Evolutionary conservation across 2,329 filamentous ascomycete species (phyloP).

Genomic region (Dactylellina drechsleri): DNA sequence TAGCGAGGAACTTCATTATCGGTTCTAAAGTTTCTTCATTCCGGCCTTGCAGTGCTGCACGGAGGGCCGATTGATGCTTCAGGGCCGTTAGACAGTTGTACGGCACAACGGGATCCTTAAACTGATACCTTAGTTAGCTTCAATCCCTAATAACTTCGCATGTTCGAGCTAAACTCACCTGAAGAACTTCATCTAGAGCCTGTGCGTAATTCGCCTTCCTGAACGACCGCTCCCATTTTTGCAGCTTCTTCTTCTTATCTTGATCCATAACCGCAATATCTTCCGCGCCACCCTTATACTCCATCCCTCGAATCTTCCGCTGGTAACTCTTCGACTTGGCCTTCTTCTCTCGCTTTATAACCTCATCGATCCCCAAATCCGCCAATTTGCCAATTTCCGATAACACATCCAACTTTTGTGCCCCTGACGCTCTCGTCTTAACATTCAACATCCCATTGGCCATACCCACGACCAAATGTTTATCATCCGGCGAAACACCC

Average conservation of each 20-base stretch:
- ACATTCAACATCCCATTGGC: conserved; percentile 91
- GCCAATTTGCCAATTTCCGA: conserved; percentile 47
- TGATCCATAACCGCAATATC: conserved; percentile 89
- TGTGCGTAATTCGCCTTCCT: conserved; percentile 79
- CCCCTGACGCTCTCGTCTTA: conserved; percentile 84
- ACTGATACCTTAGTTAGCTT: conserved; percentile 35
- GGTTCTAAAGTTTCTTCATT: conserved; percentile 85
- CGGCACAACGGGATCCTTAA: conserved; percentile 60
- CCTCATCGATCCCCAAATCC: conserved; percentile 51
- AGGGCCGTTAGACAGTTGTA: conserved; percentile 85
- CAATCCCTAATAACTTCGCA: not conserved
- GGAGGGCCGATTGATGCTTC: conserved; percentile 85
- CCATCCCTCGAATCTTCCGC: conserved; percentile 74
- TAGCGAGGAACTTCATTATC: conserved; percentile 82
- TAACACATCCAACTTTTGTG: conserved; percentile 69
- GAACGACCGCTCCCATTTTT: conserved; percentile 82
- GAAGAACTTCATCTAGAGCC: conserved; percentile 81
- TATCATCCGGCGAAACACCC: conserved; percentile 80
- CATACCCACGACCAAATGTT: conserved; percentile 94
- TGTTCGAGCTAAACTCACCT: conserved; percentile 12
- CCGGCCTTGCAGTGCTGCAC: conserved; percentile 79
- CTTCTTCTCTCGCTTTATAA: conserved; percentile 68
- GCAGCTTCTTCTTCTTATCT: conserved; percentile 72
- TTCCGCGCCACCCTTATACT: conserved; percentile 83
- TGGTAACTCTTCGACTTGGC: conserved; percentile 61